Percentiles rank a stretch among this genome's conserved stretches.
Conservation (phyloP, 2,329 filamentous ascomycete genomes). For the Ceratocystis eucalypticola region DNA sequence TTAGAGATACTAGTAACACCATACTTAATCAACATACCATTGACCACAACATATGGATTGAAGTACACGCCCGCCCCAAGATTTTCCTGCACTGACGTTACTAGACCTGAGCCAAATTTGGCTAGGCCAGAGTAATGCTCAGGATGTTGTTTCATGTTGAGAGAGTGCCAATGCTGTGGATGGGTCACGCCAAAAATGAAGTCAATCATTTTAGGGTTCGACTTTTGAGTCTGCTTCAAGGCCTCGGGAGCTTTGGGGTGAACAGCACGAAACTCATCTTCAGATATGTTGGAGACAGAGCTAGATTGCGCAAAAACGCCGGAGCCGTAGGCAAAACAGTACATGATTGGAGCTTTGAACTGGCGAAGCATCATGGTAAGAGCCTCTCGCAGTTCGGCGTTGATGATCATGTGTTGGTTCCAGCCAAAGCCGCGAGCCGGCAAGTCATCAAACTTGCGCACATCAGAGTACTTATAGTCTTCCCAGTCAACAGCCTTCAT, state of each 20-base stretch:
- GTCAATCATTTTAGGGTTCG: conserved; percentile 91
- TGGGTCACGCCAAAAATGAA: conserved; percentile 95
- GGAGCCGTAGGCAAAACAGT: conserved; percentile 94
- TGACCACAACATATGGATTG: conserved; percentile 87
- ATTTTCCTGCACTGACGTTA: conserved; percentile 72
- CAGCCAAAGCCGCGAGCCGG: conserved; percentile 57
- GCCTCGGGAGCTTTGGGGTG: conserved; percentile 73
- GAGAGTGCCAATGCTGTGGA: conserved; percentile 89
- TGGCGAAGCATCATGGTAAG: conserved; percentile 78
- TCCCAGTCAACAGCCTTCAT: conserved; percentile 29
- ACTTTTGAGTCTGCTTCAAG: conserved; percentile 72
- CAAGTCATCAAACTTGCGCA: conserved; percentile 33
- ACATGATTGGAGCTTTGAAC: conserved; percentile 84
- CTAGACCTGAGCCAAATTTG: conserved; percentile 67
- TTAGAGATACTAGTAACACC: conserved; percentile 92
- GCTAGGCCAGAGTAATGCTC: conserved; percentile 85
- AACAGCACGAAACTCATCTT: conserved; percentile 46
- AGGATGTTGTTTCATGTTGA: conserved; percentile 79
- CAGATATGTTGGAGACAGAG: conserved; percentile 39
- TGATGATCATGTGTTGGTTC: conserved; percentile 93
- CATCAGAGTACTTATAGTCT: conserved; percentile 30
- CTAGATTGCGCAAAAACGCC: conserved; percentile 79
- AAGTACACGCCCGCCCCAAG: conserved; percentile 95
- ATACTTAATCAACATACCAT: conserved; percentile 94
- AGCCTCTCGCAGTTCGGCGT: conserved; percentile 87